Base-by-base conservation (phyloP, 352 stramenopile species). In the Phytophthora chlamydospora region DNA sequence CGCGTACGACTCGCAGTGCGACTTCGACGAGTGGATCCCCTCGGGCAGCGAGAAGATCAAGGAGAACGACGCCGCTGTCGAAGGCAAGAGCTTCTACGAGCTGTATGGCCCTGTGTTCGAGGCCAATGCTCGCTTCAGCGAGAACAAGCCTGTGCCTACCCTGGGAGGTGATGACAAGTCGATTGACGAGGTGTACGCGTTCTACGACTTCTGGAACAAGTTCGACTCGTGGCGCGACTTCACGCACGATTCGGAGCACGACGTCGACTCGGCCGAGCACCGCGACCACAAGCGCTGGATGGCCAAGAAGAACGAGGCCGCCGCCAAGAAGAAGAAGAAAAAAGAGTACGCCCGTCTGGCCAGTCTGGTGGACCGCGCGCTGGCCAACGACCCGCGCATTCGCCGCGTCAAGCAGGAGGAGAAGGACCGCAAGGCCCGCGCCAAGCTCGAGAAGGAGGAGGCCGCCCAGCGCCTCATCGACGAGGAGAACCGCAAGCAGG, bases 151-250 rank as follows among this genome's bases (percentile, higher is more conserved):
- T 0, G 88, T 93, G 38, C 87, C 89, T 4, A 32, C 33, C 40
- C 73, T 96, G 17, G 88, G 89, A 39, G 75, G 75, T 24, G 78
- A 96, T 58, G 55, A 69, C 34, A 65, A 61, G 24, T 52, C 83
- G 14, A 80, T 97, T 17, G 85, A 91, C 34, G 66, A 74, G 14
- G 85, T 94, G 2, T 88, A 89, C 53, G 61, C 71, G 5, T 91
- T 96, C 64, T 97, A 96, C 75, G 86, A 96, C 72, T 96, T 97
- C 71, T 97, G 88, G 82, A 75, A 84, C 80, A 94, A 93, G 65
- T 91, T 91, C 43, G 83, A 92, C 47, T 94, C 85, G 63, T 94
- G 85, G 85, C 83, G 85, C 38, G 82, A 93, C 54, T 94, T 94
- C 41, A 80, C 82, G 44, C 85, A 94, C 69, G 81, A 90, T 66